Conservation (phyloP, 306 rosid species). For the Pterocarpus macrocarpus region DNA sequence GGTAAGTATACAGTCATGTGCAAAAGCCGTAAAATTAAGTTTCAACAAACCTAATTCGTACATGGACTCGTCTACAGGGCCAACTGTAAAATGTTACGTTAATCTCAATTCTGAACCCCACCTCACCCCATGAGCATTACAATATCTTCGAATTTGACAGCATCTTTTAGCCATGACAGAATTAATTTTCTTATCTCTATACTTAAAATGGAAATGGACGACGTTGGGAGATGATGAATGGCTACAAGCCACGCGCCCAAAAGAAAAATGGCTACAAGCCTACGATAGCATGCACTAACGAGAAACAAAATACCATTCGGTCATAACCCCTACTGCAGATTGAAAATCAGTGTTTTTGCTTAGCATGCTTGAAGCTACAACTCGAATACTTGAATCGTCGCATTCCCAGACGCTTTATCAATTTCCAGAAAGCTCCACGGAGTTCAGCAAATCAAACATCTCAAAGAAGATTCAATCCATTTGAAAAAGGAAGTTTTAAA, state of each 20-base stretch:
- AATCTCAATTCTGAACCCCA: not conserved
- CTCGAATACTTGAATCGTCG: not conserved
- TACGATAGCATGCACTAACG: slow-evolving; percentile 1
- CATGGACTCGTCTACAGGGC: not conserved
- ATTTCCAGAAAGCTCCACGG: not conserved
- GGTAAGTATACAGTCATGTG: not conserved
- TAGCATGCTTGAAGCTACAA: not conserved
- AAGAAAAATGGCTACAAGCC: not conserved
- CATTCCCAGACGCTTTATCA: slow-evolving; percentile 18
- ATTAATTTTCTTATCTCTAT: not conserved
- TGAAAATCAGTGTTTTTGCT: not conserved
- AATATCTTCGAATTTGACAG: not conserved
- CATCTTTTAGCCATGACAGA: not conserved
- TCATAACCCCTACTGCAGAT: not conserved
- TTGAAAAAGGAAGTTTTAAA: not conserved
- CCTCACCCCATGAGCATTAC: not conserved
- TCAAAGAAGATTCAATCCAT: not conserved
- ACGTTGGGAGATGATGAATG: not conserved
- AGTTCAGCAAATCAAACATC: slow-evolving; percentile 7
- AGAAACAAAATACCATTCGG: not conserved
- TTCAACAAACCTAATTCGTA: not conserved
- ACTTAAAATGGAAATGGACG: not conserved
- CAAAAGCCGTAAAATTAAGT: slow-evolving; percentile 1
- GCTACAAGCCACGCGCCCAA: not conserved
- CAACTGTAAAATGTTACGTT: not conserved